A percentile compares a stretch with the other conserved stretches of the same genome.
phyloP scores from a whole-genome alignment of 2,329 filamentous ascomycete species.

The Cadophora sp. region DNA sequence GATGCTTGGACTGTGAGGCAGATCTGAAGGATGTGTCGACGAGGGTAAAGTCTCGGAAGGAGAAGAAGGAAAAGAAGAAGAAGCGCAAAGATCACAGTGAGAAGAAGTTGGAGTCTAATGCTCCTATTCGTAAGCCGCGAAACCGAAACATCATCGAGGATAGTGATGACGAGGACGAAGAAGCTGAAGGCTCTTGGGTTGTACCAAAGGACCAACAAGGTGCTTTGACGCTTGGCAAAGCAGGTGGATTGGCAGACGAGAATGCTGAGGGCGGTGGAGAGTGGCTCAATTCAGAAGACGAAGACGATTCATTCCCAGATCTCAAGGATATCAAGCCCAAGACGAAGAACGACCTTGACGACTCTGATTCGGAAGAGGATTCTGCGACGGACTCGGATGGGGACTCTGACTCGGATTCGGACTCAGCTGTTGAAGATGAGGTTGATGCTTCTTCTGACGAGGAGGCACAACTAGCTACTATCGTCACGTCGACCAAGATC shows the following conservation, averaged over 20 bases:
- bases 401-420: constrained; percentile 43
- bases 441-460: constrained; percentile 48
- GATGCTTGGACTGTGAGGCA: constrained; percentile 77
- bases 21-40: constrained; percentile 70
- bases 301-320: constrained; percentile 50
- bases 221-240: constrained; percentile 69
- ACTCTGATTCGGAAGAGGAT: constrained; percentile 46
- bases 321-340: constrained; percentile 41
- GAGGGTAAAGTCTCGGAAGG: constrained; percentile 50
- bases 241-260: constrained; percentile 86
- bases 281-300: constrained; percentile 72
- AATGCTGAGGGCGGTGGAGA: constrained; percentile 88
- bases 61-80: constrained; percentile 49
- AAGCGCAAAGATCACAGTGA: constrained; percentile 36
- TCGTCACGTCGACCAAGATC: constrained; percentile 87
- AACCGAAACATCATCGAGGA: constrained; percentile 66
- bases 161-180: constrained; percentile 68
- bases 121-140: constrained; percentile 56
- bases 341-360: constrained; percentile 39
- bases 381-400: constrained; percentile 36
- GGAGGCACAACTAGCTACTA: constrained; percentile 54
- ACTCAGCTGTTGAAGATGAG: constrained; percentile 46
- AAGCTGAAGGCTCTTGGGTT: constrained; percentile 80
- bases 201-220: constrained; percentile 72
- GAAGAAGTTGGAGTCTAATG: constrained; percentile 43